A percentile compares a stretch with the other conserved stretches of the same genome.
Evolutionary conservation across 495 filamentous ascomycete genomes (phyloP).

Genomic region (Lasiosphaeria hispida): DNA sequence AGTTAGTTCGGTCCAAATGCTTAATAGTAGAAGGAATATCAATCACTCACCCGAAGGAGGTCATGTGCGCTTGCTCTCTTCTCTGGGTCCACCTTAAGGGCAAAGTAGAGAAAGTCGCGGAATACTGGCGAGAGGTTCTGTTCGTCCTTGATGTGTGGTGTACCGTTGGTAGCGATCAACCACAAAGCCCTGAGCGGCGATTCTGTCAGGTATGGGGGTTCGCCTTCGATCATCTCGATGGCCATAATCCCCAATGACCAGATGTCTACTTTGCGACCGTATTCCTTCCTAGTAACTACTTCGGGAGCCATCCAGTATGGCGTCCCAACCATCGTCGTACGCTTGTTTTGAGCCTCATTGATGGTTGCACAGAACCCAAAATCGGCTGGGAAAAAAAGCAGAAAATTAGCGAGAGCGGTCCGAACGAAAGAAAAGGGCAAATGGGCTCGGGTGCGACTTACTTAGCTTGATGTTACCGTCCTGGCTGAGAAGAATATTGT

Average conservation of each 20-base stretch:
- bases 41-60: conserved; percentile 69
- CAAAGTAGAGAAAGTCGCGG: conserved; percentile 84
- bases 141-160: conserved; percentile 92
- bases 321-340: conserved; percentile 98
- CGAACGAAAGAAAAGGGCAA: neutral
- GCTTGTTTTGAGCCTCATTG: conserved; percentile 94
- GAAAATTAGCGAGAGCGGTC: conserved; percentile 8
- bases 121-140: conserved; percentile 76
- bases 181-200: conserved; percentile 90
- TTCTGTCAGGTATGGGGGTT: conserved; percentile 95
- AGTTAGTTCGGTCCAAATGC: neutral
- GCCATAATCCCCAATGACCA: conserved; percentile 99
- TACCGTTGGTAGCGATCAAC: conserved; percentile 95
- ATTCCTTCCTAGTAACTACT: conserved; percentile 95
- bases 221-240: conserved; percentile 99
- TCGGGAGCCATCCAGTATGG: conserved; percentile 99
- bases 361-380: conserved; percentile 99
- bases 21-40: neutral
- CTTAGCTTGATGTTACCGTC: conserved; percentile 98
- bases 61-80: conserved; percentile 94
- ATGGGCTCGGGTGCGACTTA: conserved; percentile 47
- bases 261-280: conserved; percentile 97
- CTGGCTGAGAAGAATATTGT: conserved; percentile 92
- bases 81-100: conserved; percentile 93
- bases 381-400: conserved; percentile 61